Evolutionary conservation across 2,329 filamentous ascomycete species (phyloP), one percentile per base, ranked within the genome.

Genomic region (Nectriaceae sp.): DNA sequence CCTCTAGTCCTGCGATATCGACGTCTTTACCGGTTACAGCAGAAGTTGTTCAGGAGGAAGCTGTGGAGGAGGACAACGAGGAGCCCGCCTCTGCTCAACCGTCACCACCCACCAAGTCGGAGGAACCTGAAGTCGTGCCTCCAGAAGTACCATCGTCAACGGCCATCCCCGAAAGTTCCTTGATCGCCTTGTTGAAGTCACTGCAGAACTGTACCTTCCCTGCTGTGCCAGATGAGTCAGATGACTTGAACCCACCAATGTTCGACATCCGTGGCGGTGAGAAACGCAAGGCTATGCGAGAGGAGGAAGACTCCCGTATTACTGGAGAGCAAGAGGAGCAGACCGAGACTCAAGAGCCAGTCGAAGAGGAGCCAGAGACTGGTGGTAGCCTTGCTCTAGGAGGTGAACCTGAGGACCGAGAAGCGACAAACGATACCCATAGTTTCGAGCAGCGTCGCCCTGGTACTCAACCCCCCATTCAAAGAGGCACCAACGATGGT

Each of bases 341-440:
- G 20, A 57, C 66, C 2, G 78, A 79, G 20, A 65, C 64, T 3
- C 65, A 66, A 4, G 77, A 78, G 40, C 65, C 71, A 4, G 78
- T 78, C 0, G 91, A 96, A 55, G 90, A 89, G 48, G 87, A 88
- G 47, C 83, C 84, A 2, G 91, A 94, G 68, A 88, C 88, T 57
- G 89, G 89, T 39, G 83, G 84, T 13, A 97, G 93, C 65, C 77
- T 94, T 49, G 92, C 95, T 49, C 78, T 97, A 16, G 93, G 93
- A 48, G 93, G 93, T 37, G 93, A 97, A 66, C 93, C 93, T 0
- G 93, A 97, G 65, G 90, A 96, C 57, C 79, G 82, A 53, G 86
- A 90, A 19, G 70, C 72, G 38, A 64, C 69, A 16, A 74, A 76
- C 16, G 80, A 82, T 42, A 70, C 70, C 33, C 74, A 79, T 58